These are phyloP conservation scores for Alternaria angustiovoidea DNA, from an alignment of 2,329 filamentous ascomycete species.

Conservation along the genomic window DNA sequence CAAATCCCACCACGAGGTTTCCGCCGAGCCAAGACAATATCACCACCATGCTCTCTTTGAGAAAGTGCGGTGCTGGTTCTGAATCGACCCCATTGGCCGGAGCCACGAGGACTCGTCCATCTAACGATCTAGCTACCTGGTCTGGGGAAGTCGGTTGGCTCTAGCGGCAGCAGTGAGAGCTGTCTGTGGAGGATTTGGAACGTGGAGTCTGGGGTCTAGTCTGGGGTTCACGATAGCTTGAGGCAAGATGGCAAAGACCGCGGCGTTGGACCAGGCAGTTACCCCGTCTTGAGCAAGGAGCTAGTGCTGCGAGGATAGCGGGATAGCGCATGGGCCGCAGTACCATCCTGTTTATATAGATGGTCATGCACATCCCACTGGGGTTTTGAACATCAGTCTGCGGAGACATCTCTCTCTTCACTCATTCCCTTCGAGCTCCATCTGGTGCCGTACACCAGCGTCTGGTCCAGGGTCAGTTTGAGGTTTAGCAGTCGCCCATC, in stretches of 20 bases:
- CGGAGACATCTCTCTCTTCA: conserved; percentile 26
- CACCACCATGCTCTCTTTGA: conserved; percentile 12
- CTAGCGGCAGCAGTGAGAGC: conserved; percentile 1
- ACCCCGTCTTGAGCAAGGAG: conserved; percentile 32
- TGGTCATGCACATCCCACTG: conserved; percentile 17
- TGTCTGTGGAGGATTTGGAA: conserved; percentile 10
- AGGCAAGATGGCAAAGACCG: conserved; percentile 24
- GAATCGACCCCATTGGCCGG: conserved; percentile 17
- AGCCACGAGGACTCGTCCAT: conserved; percentile 6
- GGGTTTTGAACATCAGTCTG: conserved; percentile 27
- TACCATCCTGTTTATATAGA: conserved; percentile 37
- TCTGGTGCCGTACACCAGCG: conserved; percentile 7
- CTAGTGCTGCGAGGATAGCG: conserved; percentile 17
- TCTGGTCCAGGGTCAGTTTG: conserved; percentile 15
- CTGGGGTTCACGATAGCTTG: conserved; percentile 14
- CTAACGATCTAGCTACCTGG: conserved; percentile 10
- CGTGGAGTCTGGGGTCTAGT: conserved; percentile 10
- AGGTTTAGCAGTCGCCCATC: conserved; percentile 4
- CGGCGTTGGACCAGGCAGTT: conserved; percentile 24
- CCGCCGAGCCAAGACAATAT: conserved; percentile 18
- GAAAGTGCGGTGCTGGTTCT: background rate
- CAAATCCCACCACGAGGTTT: conserved; percentile 18
- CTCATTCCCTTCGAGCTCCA: conserved; percentile 8
- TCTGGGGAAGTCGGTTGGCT: conserved; percentile 20
- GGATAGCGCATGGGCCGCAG: conserved; percentile 31